Base-by-base conservation (phyloP, 345 rosid genomes). In the Populus nigra region DNA sequence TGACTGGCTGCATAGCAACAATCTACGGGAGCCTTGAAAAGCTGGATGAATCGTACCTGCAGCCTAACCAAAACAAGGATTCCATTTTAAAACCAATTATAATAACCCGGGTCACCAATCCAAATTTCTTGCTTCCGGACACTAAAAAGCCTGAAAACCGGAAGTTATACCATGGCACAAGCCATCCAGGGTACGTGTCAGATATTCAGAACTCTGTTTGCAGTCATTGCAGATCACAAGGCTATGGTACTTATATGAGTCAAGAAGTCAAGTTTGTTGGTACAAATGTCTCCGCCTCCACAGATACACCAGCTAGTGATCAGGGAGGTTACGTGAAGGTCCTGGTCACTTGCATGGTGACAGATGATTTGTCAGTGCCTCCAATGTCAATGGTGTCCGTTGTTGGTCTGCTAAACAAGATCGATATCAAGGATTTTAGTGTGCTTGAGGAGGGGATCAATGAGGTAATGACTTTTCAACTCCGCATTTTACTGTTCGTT, bases 271-370 rank as follows among this genome's bases (percentile, higher is more conserved):
- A 3, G 1, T 45, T 45, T 13, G 50, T 13, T 12, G 50, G 5
- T 1, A 45, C 50, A 5, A 45, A 45, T 13, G 1, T 1, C 8
- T 45, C 50, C 17, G 11, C 50, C 50, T 13, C 50, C 16, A 45
- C 50, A 45, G 50, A 45, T 45, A 45, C 16, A 45, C 17, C 17
- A 3, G 8, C 16, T 13, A 12, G 50, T 13, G 50, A 45, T 45
- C 50, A 45, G 17, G 35, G 17, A 45, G 50, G 17, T 12, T 45
- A 45, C 17, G 50, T 45, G 50, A 45, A 13, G 50, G 85, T 79
- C 0, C 50, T 69, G 33, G 72, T 84, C 5, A 79, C 83, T 0
- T 82, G 82, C 43, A 79, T 82, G 86, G 78, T 84, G 49, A 86
- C 68, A 81, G 87, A 81, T 63, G 79, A 81, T 73, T 74, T 88